These are phyloP conservation scores for Apiospora marii DNA, from an alignment of 2,329 filamentous ascomycete genomes.

Conservation along the genomic window DNA sequence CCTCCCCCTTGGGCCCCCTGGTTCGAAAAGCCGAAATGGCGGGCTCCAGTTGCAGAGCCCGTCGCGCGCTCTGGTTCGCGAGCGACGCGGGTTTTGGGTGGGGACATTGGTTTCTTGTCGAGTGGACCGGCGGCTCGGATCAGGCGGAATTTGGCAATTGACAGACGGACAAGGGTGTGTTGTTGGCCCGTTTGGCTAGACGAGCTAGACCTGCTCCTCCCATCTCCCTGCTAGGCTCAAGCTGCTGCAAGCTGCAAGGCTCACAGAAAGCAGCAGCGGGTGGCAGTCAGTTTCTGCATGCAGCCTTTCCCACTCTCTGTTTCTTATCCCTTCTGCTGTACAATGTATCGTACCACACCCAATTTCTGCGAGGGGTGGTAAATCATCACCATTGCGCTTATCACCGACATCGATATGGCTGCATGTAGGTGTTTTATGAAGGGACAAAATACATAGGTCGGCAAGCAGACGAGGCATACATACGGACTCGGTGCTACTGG, in stretches of 20 bases:
- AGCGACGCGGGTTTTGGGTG: constrained; percentile 9
- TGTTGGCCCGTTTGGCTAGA: not conserved
- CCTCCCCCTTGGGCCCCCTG: constrained; percentile 16
- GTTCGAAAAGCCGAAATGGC: constrained; percentile 23
- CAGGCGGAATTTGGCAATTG: constrained; percentile 21
- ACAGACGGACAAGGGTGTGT: not conserved
- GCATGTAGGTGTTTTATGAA: not conserved
- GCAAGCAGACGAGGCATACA: not conserved
- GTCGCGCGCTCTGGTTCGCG: constrained; percentile 22
- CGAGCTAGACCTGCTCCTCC: not conserved
- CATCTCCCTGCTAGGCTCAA: not conserved
- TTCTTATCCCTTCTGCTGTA: not conserved
- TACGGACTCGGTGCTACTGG: not conserved
- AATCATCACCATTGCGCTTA: not conserved
- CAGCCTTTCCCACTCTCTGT: not conserved
- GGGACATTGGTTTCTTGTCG: not conserved
- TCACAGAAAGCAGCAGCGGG: not conserved
- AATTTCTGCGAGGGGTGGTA: not conserved
- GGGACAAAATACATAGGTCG: not conserved
- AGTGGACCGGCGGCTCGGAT: constrained; percentile 12
- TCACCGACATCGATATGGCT: not conserved
- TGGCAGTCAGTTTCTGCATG: constrained; percentile 3
- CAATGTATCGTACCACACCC: not conserved
- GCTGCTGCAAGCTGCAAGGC: constrained; percentile 11
- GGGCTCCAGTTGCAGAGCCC: constrained; percentile 16